Base-by-base conservation (phyloP, 805 yeast species). In the Monosporozyma servazzii region DNA sequence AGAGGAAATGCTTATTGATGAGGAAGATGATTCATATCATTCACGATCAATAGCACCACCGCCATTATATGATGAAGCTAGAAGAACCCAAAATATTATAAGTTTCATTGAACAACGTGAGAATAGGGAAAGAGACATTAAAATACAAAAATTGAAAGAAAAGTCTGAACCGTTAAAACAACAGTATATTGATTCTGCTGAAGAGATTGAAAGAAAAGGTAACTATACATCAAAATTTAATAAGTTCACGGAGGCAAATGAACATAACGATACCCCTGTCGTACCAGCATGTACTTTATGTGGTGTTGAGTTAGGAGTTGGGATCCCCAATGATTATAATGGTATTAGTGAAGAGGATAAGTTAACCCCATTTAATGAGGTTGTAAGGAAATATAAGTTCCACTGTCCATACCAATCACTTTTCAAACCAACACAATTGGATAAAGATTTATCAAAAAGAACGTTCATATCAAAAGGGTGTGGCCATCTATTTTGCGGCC, bases 401-500 rank as follows among this genome's bases (percentile, higher is more conserved):
- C 71, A 62, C 21, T 86, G 90, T 2, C 91, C 93, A 2, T 86
- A 84, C 76, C 84, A 79, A 57, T 77, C 82, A 37, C 57, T 72
- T 15, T 62, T 66, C 15, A 68, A 70, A 27, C 68, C 82, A n/a
- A 75, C 82, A 0, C 73, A 71, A 10, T 69, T 71, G 0, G 95
- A 86, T 59, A 59, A 70, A 18, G 82, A 77, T 51, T 68, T 86
- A 33, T 83, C 90, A 0, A 79, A 74, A 58, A 75, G 88, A 53
- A 76, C 84, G 2, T 88, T 82, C 60, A 74, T 76, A 18, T 76
- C 86, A 0, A 67, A 70, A 40, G 17, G n/a, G 5, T 88, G 96
- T 71, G 96, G 96, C 0, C 96, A 88, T 69, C 77, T 82, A 0
- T 88, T 79, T 64, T 88, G 96, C 66, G 96, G 96, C 1, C 68